Evolutionary conservation across 208 protist genomes (phyloP).

Genomic region (Acanthamoeba sp.): DNA sequence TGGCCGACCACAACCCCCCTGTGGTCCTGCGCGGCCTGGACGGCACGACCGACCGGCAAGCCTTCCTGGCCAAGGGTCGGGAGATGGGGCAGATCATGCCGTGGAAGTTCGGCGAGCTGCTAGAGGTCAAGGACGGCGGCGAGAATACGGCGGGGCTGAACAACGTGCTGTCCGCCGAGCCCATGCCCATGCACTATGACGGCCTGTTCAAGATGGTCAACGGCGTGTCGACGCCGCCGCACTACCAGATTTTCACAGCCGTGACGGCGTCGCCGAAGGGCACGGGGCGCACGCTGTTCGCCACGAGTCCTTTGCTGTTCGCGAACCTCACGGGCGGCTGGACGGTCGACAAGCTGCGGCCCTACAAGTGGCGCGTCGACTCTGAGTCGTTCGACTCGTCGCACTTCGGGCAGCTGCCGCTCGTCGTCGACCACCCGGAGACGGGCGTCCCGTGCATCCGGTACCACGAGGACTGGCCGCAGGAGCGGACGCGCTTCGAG

Average conservation of each 20-base stretch:
- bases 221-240: neutral
- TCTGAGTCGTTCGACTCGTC: neutral
- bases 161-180: constrained; percentile 9
- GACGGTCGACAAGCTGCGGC: neutral
- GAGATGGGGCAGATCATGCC: neutral
- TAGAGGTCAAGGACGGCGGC: neutral
- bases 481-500: constrained; percentile 23
- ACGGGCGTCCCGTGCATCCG: neutral
- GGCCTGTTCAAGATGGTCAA: constrained; percentile 48
- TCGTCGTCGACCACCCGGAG: neutral
- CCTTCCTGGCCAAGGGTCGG: neutral
- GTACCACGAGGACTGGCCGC: constrained; percentile 31
- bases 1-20: neutral
- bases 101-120: constrained; percentile 17
- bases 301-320: neutral
- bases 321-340: neutral
- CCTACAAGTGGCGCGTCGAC: neutral
- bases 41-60: neutral
- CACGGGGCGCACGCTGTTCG: neutral
- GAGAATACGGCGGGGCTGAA: constrained; percentile 5
- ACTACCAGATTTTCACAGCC: constrained; percentile 21
- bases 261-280: constrained; percentile 1
- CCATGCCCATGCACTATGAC: constrained; percentile 41
- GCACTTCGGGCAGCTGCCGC: neutral
- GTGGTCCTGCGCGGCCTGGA: neutral